phyloP scores from a whole-genome alignment of 129 eudicot genomes.

The Rutidosis leptorrhynchoides region DNA sequence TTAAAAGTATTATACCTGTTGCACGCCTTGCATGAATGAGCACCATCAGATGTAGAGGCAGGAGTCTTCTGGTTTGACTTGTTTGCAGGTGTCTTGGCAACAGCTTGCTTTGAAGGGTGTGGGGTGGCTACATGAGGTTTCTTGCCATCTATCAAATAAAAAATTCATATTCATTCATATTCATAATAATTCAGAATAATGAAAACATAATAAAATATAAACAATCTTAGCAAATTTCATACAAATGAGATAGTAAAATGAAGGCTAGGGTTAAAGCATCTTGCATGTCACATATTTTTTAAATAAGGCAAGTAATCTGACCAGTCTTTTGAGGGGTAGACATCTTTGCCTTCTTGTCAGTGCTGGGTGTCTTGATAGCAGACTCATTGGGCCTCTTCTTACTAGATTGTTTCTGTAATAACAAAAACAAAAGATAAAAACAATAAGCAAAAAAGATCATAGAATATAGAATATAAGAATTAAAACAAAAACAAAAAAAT shows the following conservation, averaged over 20 bases:
- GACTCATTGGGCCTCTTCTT: slow-evolving; percentile 71
- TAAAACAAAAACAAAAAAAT: not conserved
- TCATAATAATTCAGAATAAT: too few species aligned
- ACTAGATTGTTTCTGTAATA: slow-evolving; percentile 47
- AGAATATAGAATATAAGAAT: not conserved
- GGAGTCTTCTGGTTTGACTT: slow-evolving; percentile 63
- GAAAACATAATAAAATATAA: not conserved
- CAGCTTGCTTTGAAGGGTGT: slow-evolving; percentile 64
- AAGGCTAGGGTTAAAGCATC: not conserved
- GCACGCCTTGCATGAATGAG: slow-evolving; percentile 59
- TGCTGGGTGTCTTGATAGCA: slow-evolving; percentile 51
- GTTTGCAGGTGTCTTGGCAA: slow-evolving; percentile 48
- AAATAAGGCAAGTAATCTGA: slow-evolving; percentile 15
- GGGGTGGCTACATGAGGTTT: slow-evolving; percentile 78
- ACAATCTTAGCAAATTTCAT: not conserved
- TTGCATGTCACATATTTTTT: not conserved
- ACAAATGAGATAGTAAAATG: not conserved
- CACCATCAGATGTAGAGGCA: slow-evolving; percentile 51
- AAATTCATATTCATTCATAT: too few species aligned
- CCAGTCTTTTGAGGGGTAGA: slow-evolving; percentile 82
- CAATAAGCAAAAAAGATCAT: not conserved
- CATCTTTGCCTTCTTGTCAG: slow-evolving; percentile 68
- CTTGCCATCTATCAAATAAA: slow-evolving; percentile 57
- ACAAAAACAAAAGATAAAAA: not conserved
- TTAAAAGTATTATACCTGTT: slow-evolving; percentile 30